Percentiles rank a stretch among this genome's conserved stretches.
phyloP scores from a whole-genome alignment of 179 eudicot genomes.

The Spergularia azorica region DNA sequence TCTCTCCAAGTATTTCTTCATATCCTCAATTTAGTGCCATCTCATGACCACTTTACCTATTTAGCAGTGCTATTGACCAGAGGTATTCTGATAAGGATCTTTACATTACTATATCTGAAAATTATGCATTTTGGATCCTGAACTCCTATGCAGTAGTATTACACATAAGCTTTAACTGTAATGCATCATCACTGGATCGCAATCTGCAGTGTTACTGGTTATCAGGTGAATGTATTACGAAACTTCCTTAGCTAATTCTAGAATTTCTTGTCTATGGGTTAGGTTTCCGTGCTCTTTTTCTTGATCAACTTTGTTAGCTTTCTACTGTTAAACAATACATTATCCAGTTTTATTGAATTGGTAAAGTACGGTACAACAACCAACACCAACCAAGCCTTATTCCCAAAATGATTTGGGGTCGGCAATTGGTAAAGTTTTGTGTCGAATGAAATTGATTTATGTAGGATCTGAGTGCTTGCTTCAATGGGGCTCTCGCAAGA shows the following conservation, averaged over 20 bases:
- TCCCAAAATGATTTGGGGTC: too few species aligned
- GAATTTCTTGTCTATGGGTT: constrained; percentile 17
- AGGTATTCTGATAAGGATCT: neutral
- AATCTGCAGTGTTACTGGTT: constrained; percentile 5
- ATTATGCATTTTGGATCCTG: neutral
- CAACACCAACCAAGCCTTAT: too few species aligned
- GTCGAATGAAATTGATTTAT: neutral
- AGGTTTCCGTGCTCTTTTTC: constrained; percentile 21
- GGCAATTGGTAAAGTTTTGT: too few species aligned
- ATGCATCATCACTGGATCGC: constrained; percentile 13
- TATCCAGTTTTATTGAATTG: neutral
- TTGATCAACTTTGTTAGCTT: constrained; percentile 28
- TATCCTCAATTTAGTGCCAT: neutral
- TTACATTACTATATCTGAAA: neutral
- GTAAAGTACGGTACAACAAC: constrained; percentile 13
- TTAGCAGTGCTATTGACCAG: neutral
- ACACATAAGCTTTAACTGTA: neutral
- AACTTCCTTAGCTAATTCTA: constrained; percentile 16
- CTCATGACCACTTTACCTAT: neutral
- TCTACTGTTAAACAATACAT: constrained; percentile 23
- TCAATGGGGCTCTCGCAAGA: too few species aligned
- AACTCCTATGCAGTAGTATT: neutral
- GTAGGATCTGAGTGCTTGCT: neutral
- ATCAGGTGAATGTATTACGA: constrained; percentile 10
- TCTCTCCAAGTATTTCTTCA: neutral